These are phyloP conservation scores for Haematococcus lacustris DNA, from an alignment of 139 green algal genomes.

Conservation along the genomic window DNA sequence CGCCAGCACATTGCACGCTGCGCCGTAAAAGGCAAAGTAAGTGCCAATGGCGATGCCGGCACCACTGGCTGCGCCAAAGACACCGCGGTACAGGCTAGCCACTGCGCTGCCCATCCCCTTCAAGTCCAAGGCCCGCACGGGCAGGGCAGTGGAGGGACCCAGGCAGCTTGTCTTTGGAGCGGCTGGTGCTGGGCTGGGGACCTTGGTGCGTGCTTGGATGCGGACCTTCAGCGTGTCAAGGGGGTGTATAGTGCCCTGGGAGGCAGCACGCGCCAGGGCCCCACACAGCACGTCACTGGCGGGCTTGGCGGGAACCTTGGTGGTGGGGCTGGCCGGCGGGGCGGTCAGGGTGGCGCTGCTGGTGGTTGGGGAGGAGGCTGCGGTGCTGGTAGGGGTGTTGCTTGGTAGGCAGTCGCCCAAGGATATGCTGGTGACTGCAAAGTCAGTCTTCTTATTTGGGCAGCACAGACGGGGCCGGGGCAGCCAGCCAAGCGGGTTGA, in stretches of 20 bases:
- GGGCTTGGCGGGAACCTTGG: conserved; percentile 2
- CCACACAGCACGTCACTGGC: conserved; percentile 57
- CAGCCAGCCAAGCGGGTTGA: conserved; percentile 6
- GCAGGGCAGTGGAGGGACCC: neutral
- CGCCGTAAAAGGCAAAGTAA: conserved; percentile 89
- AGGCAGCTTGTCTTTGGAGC: too few relatives aligned
- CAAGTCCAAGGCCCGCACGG: neutral
- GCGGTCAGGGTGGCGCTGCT: neutral
- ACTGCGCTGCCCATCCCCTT: neutral
- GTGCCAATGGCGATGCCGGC: conserved; percentile 90
- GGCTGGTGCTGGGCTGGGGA: neutral
- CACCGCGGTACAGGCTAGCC: conserved; percentile 33
- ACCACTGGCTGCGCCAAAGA: conserved; percentile 78
- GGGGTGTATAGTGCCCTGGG: conserved; percentile 61
- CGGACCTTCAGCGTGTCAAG: conserved; percentile 63
- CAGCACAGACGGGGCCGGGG: neutral
- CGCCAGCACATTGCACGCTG: conserved; percentile 21
- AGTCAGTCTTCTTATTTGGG: neutral
- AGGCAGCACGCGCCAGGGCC: conserved; percentile 48
- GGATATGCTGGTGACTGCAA: conserved; percentile 3
- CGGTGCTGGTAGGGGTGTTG: neutral
- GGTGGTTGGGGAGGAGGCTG: neutral
- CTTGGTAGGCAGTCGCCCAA: neutral
- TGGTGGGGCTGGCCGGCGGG: neutral
- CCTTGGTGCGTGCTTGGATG: conserved; percentile 1